Percentiles rank a stretch among this genome's conserved stretches.
Conservation (phyloP, 2,329 filamentous ascomycete genomes). For the Aspergillus sp. region DNA sequence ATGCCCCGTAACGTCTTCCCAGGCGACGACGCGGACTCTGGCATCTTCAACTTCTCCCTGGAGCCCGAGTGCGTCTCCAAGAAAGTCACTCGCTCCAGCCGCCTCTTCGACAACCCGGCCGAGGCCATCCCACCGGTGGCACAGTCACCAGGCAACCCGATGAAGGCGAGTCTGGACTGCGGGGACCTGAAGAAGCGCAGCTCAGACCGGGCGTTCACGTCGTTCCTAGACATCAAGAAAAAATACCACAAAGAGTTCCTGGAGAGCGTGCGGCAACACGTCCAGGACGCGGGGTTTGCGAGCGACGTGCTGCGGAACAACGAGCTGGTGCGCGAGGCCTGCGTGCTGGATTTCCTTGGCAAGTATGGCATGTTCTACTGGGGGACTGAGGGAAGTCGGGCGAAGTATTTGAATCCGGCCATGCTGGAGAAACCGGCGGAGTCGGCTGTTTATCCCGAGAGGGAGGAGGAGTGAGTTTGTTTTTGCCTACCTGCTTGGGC, state of each 20-base stretch:
- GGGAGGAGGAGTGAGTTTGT: slow-evolving; percentile 11
- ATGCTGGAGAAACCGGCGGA: slow-evolving; percentile 6
- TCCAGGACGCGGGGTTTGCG: not conserved
- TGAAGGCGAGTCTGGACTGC: slow-evolving; percentile 8
- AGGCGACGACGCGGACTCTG: too few relatives aligned
- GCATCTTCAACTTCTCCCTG: too few relatives aligned
- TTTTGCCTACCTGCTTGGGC: not conserved
- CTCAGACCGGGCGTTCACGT: slow-evolving; percentile 11
- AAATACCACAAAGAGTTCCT: slow-evolving; percentile 9
- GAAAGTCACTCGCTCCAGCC: too few relatives aligned
- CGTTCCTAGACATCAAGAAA: slow-evolving; percentile 14
- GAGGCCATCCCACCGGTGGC: too few relatives aligned
- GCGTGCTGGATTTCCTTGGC: slow-evolving; percentile 12
- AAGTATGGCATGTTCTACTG: slow-evolving; percentile 13
- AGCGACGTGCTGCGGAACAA: slow-evolving; percentile 9
- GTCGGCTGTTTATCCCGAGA: slow-evolving; percentile 11
- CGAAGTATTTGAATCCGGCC: slow-evolving; percentile 12
- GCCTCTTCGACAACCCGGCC: too few relatives aligned
- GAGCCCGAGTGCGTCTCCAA: too few relatives aligned
- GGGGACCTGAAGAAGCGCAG: slow-evolving; percentile 7
- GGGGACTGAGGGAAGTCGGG: slow-evolving; percentile 10
- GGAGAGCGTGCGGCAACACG: slow-evolving; percentile 7
- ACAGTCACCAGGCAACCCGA: slow-evolving; percentile 1
- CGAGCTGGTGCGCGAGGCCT: slow-evolving; percentile 2
- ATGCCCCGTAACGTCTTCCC: too few relatives aligned